Base-by-base conservation (phyloP, 2,329 filamentous ascomycete genomes). In the Cladorrhinum sp. region DNA sequence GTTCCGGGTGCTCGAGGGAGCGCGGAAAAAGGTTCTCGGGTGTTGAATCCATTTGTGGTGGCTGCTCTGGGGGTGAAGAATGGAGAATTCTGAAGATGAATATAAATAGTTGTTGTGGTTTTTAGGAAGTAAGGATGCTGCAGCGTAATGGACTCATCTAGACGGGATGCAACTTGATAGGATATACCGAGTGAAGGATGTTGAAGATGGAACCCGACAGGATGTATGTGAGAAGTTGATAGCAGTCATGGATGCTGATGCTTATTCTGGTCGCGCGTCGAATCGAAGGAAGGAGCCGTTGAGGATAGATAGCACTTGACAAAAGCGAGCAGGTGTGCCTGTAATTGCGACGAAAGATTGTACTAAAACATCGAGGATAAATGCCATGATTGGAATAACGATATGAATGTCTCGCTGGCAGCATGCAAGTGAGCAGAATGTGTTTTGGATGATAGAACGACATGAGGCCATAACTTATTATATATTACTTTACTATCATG, bases 11-110 rank as follows among this genome's bases (percentile, higher is more conserved):
- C 7, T 23, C 32, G 24, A 45, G 13, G 1, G 53, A 48, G 12
- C 24, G 36, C 13, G 38, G 53, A 38, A 38, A 48, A 45, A 56
- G 41, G 38, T 56, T 45, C 18, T 55, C 52, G 7, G 52, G 22
- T 3, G 10, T n/a, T 24, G 32, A 12, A 13, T 54, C 51, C 51
- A 23, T 41, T 12, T 41, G 18, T 27, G n/a, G 10, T 5, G 10
- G 29, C 18, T 38, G n/a, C 18, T 20, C 3, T 23, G 52, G 25
- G 24, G 52, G 24, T 24, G 32, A 55, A 10, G 41, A 23, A 10
- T 36, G 41, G 23, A 3, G 22, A 45, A 45, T 20, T 22, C 20
- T 45, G 41, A 45, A 45, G 41, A 20, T 36, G 32, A 16, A 36
- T 8, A 45, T 45, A 16, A 7, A 45, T 2, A 2, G 8, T 5